Conservation (phyloP, 1,139 yeast species). For the Pichia sp. region DNA sequence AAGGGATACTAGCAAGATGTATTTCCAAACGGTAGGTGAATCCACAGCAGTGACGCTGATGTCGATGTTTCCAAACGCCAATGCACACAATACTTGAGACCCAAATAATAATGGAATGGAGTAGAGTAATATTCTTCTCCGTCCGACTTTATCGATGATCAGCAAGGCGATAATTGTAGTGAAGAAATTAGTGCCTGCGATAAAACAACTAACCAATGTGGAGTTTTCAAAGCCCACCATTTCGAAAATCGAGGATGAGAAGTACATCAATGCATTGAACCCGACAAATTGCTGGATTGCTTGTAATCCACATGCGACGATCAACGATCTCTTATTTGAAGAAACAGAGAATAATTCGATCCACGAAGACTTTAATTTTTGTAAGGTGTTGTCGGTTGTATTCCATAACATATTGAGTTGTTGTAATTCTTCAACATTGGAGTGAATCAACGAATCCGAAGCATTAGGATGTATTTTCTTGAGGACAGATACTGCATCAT, state of each 20-base stretch:
- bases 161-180: constrained; percentile 82
- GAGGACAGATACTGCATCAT: constrained; percentile 65
- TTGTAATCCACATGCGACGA: constrained; percentile 89
- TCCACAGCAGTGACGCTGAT: too few relatives aligned
- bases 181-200: constrained; percentile 90
- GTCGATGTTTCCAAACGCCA: constrained; percentile 84
- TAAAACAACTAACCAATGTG: constrained; percentile 88
- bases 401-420: constrained; percentile 38
- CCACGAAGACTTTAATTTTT: constrained; percentile 40
- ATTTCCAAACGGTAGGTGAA: constrained; percentile 51
- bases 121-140: constrained; percentile 71
- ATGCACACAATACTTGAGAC: constrained; percentile 75
- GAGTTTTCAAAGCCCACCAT: constrained; percentile 85
- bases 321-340: constrained; percentile 81
- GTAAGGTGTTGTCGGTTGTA: too few relatives aligned
- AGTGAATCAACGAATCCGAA: constrained; percentile 53
- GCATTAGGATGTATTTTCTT: constrained; percentile 56
- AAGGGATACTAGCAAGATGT: constrained; percentile 43
- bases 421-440: constrained; percentile 60
- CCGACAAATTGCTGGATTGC: constrained; percentile 97
- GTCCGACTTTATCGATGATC: constrained; percentile 81
- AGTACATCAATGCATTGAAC: constrained; percentile 93
- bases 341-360: constrained; percentile 69
- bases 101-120: constrained; percentile 80
- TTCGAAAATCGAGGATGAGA: constrained; percentile 85